Percentiles rank a stretch among this genome's conserved stretches.
phyloP scores from a whole-genome alignment of 768 basidiomycete species.

The Paxillus involutus region DNA sequence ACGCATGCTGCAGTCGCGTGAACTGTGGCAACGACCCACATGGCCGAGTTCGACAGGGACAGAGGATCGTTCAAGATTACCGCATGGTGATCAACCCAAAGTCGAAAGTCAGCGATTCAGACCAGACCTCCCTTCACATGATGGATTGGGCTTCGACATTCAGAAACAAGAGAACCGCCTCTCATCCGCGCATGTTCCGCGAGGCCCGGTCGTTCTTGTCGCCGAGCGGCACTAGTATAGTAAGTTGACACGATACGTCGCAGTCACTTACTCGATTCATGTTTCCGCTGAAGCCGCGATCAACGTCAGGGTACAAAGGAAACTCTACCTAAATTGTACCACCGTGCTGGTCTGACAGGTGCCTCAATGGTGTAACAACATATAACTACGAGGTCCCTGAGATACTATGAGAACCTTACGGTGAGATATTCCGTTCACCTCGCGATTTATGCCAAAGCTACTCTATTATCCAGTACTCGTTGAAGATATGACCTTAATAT shows the following conservation, averaged over 20 bases:
- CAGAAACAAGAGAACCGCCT: slow-evolving; percentile 10
- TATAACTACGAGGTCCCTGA: too few species aligned
- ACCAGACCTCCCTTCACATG: slow-evolving; percentile 5
- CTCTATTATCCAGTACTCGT: too few species aligned
- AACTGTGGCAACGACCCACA: too few species aligned
- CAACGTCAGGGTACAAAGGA: slow-evolving; percentile 4
- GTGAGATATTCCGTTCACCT: slow-evolving; percentile 4
- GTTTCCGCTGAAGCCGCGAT: slow-evolving; percentile 22
- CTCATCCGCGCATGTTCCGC: slow-evolving; percentile 18
- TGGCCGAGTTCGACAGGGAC: not conserved
- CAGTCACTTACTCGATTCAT: not conserved
- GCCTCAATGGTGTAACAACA: not conserved
- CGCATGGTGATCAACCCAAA: slow-evolving; percentile 6
- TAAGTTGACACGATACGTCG: slow-evolving; percentile 5
- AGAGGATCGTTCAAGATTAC: not conserved
- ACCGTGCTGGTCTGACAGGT: slow-evolving; percentile 4
- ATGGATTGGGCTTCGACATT: not conserved
- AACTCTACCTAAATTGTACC: slow-evolving; percentile 14
- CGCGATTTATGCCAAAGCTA: not conserved
- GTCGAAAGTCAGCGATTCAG: slow-evolving; percentile 5
- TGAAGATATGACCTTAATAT: too few species aligned
- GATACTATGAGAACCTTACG: too few species aligned
- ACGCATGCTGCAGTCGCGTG: slow-evolving; percentile 6
- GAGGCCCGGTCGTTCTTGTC: slow-evolving; percentile 15
- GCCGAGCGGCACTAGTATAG: not conserved